phyloP scores from a whole-genome alignment of 225 moss, liverwort and hornwort genomes.

The Rhytidiadelphus loreus region DNA sequence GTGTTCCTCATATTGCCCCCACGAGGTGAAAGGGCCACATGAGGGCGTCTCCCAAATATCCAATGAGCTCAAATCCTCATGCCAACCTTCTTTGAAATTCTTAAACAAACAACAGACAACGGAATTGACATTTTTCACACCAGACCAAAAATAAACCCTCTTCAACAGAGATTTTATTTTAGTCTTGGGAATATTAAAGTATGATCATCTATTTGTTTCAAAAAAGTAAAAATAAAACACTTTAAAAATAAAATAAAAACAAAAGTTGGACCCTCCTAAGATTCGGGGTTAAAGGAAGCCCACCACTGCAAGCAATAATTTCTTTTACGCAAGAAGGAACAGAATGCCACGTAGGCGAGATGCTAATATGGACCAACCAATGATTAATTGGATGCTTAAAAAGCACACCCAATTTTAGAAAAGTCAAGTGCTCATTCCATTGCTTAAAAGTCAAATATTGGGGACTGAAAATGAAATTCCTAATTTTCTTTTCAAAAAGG shows the following conservation, averaged over 20 bases:
- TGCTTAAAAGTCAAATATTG: background rate
- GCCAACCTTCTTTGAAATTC: background rate
- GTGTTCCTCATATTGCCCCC: too few relatives aligned
- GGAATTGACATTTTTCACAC: background rate
- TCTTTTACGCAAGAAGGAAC: background rate
- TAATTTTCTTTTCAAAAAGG: background rate
- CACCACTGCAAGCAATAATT: background rate
- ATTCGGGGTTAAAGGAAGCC: background rate
- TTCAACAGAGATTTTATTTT: too few relatives aligned
- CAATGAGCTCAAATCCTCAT: background rate
- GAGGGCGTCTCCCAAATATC: too few relatives aligned
- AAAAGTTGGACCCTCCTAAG: too few relatives aligned
- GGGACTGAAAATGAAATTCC: background rate
- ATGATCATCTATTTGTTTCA: background rate
- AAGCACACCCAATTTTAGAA: background rate
- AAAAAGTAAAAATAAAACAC: background rate
- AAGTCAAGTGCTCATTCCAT: background rate
- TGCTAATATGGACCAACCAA: background rate
- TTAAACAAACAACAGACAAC: background rate
- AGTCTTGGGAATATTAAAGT: background rate
- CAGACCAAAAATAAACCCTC: background rate
- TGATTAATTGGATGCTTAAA: background rate
- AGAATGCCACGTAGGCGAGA: background rate
- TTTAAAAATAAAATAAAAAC: background rate
- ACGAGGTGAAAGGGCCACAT: too few relatives aligned